Conservation (phyloP, 2,329 filamentous ascomycete species). For the Macrophomina phaseolina region DNA sequence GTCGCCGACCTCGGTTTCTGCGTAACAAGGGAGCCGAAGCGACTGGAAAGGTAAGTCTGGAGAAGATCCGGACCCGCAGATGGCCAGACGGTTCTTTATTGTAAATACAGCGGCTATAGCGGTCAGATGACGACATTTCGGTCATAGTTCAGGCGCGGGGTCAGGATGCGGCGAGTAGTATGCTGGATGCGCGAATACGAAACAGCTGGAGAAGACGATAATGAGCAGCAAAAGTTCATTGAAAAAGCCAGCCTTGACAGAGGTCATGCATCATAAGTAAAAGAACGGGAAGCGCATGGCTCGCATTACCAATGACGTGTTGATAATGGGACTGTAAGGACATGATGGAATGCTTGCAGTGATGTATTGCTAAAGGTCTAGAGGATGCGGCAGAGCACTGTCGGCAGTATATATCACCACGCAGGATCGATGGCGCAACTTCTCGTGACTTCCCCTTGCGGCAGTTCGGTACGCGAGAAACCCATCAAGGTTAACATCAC, state of each 20-base stretch:
- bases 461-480: not conserved
- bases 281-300: too few species aligned
- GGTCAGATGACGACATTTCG: not conserved
- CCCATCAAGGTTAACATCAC: not conserved
- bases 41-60: not conserved
- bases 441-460: constrained; percentile 1
- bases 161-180: too few species aligned
- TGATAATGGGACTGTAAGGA: too few species aligned
- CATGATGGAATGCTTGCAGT: not conserved
- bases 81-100: constrained; percentile 2
- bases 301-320: too few species aligned
- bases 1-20: too few species aligned
- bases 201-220: too few species aligned
- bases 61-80: not conserved
- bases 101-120: not conserved
- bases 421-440: not conserved
- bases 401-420: constrained; percentile 2
- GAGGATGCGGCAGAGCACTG: not conserved
- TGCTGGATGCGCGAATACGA: too few species aligned
- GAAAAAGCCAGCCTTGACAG: too few species aligned
- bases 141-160: not conserved
- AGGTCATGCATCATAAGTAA: too few species aligned
- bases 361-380: not conserved
- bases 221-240: too few species aligned
- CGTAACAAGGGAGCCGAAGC: not conserved